Evolutionary conservation across 2,329 filamentous ascomycete species (phyloP), one percentile per base, ranked within the genome.

Genomic region (Neonectria ditissima): DNA sequence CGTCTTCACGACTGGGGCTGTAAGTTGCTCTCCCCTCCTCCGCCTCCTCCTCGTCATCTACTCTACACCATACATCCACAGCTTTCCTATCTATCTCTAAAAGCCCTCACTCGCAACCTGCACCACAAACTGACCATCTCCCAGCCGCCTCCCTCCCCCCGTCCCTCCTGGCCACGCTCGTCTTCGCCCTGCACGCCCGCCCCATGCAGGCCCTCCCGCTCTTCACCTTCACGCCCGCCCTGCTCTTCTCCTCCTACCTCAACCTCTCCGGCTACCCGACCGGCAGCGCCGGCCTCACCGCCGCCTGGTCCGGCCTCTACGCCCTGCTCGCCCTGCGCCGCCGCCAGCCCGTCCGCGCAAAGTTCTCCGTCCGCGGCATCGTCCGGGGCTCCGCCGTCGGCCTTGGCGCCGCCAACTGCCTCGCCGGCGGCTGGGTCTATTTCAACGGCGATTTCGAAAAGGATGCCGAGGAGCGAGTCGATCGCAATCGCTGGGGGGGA

Each of bases 181-280:
- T 88, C 62, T 82, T 84, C 11, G 81, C 86, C 37, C 83, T 88
- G 16, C 87, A 89, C 79, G 80, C 79, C 47, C 84, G 85, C 2
- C 87, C 87, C 34, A 74, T 86, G 52, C 83, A 84, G 68, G 68
- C 79, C 13, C 76, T 86, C 4, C 84, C 86, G 37, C 80, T 88
- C 71, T 81, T 86, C 73, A 78, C 84, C 68, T 82, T 84, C 72
- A 76, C 80, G n/a, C 83, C 84, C 24, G 79, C 85, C 26, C 82
- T 88, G 32, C 76, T 87, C 59, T 87, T 88, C 77, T 80, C 82
- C 57, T 84, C 82, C 73, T 89, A 89, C 77, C 82, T 87, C 71
- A 87, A 87, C 75, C 81, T 89, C 7, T 84, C 86, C 20, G 86
- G 86, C 62, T 87, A 85, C 78, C 83, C 82, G 65, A 86, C 84